These are phyloP conservation scores for Daldinia vernicosa DNA, from an alignment of 495 filamentous ascomycete species.

Conservation along the genomic window DNA sequence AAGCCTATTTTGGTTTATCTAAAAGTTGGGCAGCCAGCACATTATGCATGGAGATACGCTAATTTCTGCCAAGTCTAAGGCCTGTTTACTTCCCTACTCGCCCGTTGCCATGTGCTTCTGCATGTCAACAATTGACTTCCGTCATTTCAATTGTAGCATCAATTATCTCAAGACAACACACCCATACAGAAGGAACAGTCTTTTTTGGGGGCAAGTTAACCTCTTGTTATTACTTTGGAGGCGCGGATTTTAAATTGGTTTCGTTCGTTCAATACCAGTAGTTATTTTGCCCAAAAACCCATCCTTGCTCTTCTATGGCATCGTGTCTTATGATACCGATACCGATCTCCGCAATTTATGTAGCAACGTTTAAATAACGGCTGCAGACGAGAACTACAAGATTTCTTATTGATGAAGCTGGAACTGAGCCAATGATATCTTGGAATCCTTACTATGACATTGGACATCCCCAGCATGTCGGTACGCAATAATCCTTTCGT, in stretches of 20 bases:
- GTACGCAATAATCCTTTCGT: constrained; percentile 77
- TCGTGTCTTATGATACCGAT: constrained; percentile 28
- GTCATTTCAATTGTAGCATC: constrained; percentile 18
- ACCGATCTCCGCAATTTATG: constrained; percentile 20
- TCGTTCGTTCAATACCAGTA: constrained; percentile 9
- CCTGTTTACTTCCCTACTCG: constrained; percentile 39
- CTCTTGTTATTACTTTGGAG: background rate
- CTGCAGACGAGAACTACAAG: constrained; percentile 6
- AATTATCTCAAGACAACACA: constrained; percentile 20
- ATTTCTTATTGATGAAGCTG: constrained; percentile 24
- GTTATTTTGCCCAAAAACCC: background rate
- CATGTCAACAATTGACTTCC: constrained; percentile 38
- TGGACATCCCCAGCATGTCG: constrained; percentile 52
- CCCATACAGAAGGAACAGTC: constrained; percentile 17
- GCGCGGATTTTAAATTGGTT: constrained; percentile 9
- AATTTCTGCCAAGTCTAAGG: constrained; percentile 17
- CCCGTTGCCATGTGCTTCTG: constrained; percentile 36
- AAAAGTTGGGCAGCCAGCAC: background rate
- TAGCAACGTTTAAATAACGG: constrained; percentile 25
- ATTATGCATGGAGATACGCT: background rate
- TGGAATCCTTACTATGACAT: constrained; percentile 45
- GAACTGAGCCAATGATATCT: constrained; percentile 17
- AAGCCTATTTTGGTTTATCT: background rate
- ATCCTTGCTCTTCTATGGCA: constrained; percentile 30
- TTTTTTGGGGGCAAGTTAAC: background rate